Evolutionary conservation across 1,284 basidiomycete species (phyloP).

Genomic region (Cryptococcus wingfieldii): DNA sequence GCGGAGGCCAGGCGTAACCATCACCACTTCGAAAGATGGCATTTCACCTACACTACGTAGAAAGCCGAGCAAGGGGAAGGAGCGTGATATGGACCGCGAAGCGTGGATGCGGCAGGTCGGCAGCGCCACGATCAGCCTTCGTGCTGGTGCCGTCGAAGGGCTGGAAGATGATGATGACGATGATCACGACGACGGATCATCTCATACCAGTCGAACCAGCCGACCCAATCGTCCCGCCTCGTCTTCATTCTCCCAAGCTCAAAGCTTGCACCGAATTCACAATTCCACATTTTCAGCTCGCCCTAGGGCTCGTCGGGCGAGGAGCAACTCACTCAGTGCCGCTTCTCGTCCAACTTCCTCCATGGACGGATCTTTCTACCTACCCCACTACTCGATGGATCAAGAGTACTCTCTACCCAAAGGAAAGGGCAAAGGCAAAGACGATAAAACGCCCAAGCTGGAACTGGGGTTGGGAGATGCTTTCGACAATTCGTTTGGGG

Average conservation of each 20-base stretch:
- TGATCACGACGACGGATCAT: not conserved
- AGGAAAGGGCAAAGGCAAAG: not conserved
- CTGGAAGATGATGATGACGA: conserved; percentile 18
- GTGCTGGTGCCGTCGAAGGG: conserved; percentile 14
- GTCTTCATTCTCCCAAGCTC: not conserved
- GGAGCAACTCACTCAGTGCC: conserved; percentile 32
- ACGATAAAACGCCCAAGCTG: conserved; percentile 21
- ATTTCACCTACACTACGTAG: conserved; percentile 3
- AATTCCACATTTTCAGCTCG: not conserved
- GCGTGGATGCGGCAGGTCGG: conserved; percentile 19
- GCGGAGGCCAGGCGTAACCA: not conserved
- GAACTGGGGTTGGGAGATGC: conserved; percentile 43
- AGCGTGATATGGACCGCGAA: conserved; percentile 3
- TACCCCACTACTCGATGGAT: conserved; percentile 48
- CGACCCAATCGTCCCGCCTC: not conserved
- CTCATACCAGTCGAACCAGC: not conserved
- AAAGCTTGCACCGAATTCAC: not conserved
- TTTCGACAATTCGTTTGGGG: conserved; percentile 42
- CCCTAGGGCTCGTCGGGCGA: conserved; percentile 10
- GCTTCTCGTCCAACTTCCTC: conserved; percentile 9
- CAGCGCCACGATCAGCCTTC: conserved; percentile 32
- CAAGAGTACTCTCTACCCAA: conserved; percentile 39
- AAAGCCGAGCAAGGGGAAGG: conserved; percentile 12
- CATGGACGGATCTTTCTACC: conserved; percentile 24
- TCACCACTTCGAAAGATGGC: not conserved